Conservation (phyloP, 805 yeast species). For the Candida oleophila region DNA sequence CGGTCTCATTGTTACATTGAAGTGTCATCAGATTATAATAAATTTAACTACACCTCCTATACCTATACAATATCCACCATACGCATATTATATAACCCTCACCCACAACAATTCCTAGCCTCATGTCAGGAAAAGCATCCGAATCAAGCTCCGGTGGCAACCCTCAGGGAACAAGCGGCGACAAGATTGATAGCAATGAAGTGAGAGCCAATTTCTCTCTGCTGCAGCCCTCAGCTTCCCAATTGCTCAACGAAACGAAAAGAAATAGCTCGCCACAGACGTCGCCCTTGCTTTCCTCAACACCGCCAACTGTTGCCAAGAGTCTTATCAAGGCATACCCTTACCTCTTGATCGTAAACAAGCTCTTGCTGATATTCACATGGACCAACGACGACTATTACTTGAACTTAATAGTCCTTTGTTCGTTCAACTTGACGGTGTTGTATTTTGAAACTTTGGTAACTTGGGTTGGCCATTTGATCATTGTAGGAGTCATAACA, state of each 20-base stretch:
- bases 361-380: constrained; percentile 68
- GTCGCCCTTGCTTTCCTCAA: constrained; percentile 80
- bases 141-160: background rate
- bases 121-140: background rate
- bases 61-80: too few relatives aligned
- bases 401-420: constrained; percentile 63
- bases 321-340: constrained; percentile 85
- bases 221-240: constrained; percentile 6
- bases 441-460: constrained; percentile 78
- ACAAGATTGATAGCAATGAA: background rate
- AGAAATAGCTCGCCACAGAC: constrained; percentile 40
- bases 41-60: too few relatives aligned
- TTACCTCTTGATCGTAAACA: constrained; percentile 71
- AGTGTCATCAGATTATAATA: too few relatives aligned
- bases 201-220: constrained; percentile 2
- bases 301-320: constrained; percentile 89
- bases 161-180: background rate
- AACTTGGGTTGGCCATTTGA: constrained; percentile 78
- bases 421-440: constrained; percentile 55
- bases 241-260: background rate
- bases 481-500: constrained; percentile 61
- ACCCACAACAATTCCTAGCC: background rate
- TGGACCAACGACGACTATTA: constrained; percentile 90
- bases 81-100: too few relatives aligned
- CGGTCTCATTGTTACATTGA: too few relatives aligned